A percentile compares a stretch with the other conserved stretches of the same genome.
These are phyloP conservation scores for Zygoascus biomembranicola DNA, from an alignment of 805 yeast species.

Conservation along the genomic window DNA sequence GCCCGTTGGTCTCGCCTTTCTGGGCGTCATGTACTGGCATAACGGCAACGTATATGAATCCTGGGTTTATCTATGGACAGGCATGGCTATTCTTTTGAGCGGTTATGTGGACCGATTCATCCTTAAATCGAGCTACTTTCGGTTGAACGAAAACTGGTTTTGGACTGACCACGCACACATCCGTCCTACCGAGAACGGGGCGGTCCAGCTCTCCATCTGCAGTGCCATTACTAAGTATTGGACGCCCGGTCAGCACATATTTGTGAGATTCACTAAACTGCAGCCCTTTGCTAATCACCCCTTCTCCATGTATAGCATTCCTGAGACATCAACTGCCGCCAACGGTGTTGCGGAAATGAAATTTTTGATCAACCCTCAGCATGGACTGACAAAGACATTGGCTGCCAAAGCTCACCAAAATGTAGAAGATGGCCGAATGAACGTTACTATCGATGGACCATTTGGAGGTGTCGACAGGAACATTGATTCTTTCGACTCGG, in stretches of 20 bases:
- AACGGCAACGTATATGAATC: conserved; percentile 8
- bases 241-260: conserved; percentile 17
- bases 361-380: conserved; percentile 30
- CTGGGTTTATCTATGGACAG: conserved; percentile 13
- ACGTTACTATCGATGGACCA: conserved; percentile 39
- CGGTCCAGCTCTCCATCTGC: conserved; percentile 8
- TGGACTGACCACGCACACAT: conserved; percentile 7
- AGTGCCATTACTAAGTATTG: conserved; percentile 6
- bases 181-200: conserved; percentile 2
- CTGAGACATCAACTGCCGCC: conserved; percentile 2
- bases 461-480: conserved; percentile 38
- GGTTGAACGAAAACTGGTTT: conserved; percentile 12
- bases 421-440: conserved; percentile 11
- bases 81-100: conserved; percentile 10
- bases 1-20: conserved; percentile 14
- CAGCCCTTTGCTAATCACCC: conserved; percentile 17
- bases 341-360: conserved; percentile 23
- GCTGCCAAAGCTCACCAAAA: conserved; percentile 5
- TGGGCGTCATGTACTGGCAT: conserved; percentile 16
- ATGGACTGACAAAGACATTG: conserved; percentile 12
- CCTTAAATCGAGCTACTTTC: conserved; percentile 13
- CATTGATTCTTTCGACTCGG: conserved; percentile 35
- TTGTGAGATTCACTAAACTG: conserved; percentile 10
- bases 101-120: conserved; percentile 10
- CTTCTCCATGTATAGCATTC: conserved; percentile 12